Base-by-base conservation (phyloP, 2,329 filamentous ascomycete genomes). In the Aspergillus viridinutans region DNA sequence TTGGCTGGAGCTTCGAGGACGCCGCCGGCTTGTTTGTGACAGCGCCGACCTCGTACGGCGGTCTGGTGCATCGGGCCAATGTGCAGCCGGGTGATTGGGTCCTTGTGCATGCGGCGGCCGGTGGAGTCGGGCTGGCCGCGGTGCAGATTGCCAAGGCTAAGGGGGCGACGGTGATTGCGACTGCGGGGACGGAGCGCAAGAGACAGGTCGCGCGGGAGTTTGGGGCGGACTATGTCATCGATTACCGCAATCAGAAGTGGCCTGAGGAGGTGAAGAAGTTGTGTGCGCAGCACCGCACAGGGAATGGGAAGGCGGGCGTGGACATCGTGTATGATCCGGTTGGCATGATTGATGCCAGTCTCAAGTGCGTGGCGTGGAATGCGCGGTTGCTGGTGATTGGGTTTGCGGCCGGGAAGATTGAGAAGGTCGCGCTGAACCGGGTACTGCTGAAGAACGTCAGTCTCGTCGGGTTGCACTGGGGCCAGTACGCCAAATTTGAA, bases 261-360 rank as follows among this genome's bases (percentile, higher is more conserved):
- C 81, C 84, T 2, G 80, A 85, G 60, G 74, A 85, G 59, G 91
- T 97, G 50, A 90, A 90, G 78, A 85, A 84, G 64, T 74, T 97
- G 48, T 78, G 76, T 60, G 67, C 70, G 23, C 60, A 69, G 59
- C 64, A 78, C 48, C 65, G 77, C 57, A 93, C 89, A 4, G 90
- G 90, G 0, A 84, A 85, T 60, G 83, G 83, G 1, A 78, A 81
- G 47, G 71, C 72, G 0, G 86, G 92, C 10, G 92, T 96, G 20
- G 92, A 97, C 74, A 90, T 97, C 52, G 92, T 97, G 23, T 97
- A 91, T 77, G 93, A 97, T 73, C 92, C 93, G 12, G 93, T 97
- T 1, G 93, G 93, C 1, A 78, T 97, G 71, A 90, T 97, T 51
- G 91, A 95, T 63, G 83, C 86, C 70, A 91, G 87, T 64, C 90